A percentile compares a stretch with the other conserved stretches of the same genome.
Evolutionary conservation across 2,329 filamentous ascomycete species (phyloP).

Genomic region (Cytospora mali): DNA sequence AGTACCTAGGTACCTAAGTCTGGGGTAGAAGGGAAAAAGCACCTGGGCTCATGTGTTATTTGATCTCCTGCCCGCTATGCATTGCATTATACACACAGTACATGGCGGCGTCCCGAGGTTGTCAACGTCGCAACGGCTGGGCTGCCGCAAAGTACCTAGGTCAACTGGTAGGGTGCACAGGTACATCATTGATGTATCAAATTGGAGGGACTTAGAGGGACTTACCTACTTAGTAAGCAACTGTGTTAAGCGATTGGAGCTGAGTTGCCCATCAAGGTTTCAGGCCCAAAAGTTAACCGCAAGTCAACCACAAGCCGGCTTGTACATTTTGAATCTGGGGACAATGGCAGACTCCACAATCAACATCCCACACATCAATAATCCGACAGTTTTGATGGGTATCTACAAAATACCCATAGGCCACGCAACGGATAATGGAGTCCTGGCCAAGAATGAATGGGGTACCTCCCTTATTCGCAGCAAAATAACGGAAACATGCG

Average conservation of each 20-base stretch:
- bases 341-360: too few relatives aligned
- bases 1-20: too few relatives aligned
- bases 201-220: neutral
- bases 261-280: constrained; percentile 14
- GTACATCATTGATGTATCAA: neutral
- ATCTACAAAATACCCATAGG: neutral
- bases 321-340: neutral
- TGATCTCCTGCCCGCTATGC: too few relatives aligned
- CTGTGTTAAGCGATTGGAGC: constrained; percentile 15
- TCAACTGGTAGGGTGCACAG: neutral
- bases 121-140: too few relatives aligned
- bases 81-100: too few relatives aligned
- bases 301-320: constrained; percentile 1
- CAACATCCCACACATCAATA: neutral
- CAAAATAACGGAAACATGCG: neutral
- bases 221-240: too few relatives aligned
- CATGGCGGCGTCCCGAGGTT: too few relatives aligned
- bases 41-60: too few relatives aligned
- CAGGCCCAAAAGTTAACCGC: constrained; percentile 21
- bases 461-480: neutral
- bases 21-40: too few relatives aligned
- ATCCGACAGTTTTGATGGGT: neutral
- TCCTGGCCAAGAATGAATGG: neutral
- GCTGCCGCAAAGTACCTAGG: too few relatives aligned
- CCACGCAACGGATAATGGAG: neutral